Evolutionary conservation across 202 grass and related monocot genomes (phyloP), one percentile per base, ranked within the genome.

Genomic region (Schoenoplectus triqueter): DNA sequence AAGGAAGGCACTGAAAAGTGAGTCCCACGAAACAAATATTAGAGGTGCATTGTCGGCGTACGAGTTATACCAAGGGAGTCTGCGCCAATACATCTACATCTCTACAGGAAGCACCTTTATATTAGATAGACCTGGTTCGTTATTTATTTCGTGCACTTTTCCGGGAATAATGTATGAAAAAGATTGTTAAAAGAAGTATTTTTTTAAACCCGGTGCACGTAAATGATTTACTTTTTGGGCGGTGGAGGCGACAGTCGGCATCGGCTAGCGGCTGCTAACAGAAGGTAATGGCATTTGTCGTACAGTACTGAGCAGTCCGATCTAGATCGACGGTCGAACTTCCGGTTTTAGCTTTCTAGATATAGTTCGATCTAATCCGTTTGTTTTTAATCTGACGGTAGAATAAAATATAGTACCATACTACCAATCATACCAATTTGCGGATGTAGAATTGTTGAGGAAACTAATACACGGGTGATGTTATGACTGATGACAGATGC

Each of bases 91-190:
- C 39, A 61, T 60, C 22, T 60, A 44, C 22, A 18, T 15, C 54
- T 3, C 54, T 42, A 61, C 47, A 40, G 55, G 61, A 45, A 61
- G 55, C 61, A 2, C 14, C 51, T 44, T 61, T 45, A 4, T 79
- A 4, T 79, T 45, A 61, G 39, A 79, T 79, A 61, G 39, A 79
- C 31, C 39, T 44, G 75, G 41, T n/a, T 79, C 75, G 50, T 61
- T 3, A n/a, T 18, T 79, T 79, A 14, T 18, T 19, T 10, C 7
- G 75, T 9, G 75, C 4, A 62, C 74, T 10, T 10, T 9, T 1
- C 0, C 10, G 11, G 14, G 52, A 39, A 42, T 59, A 9, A 13
- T 59, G 13, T 7, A 59, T 19, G 10, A 0, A 22, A 57, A 39
- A 21, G 2, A 13, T 10, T 39, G 49, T 6, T 11, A 52, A n/a